Evolutionary conservation across 306 rosid genomes (phyloP).

Genomic region (Corylus heterophylla): DNA sequence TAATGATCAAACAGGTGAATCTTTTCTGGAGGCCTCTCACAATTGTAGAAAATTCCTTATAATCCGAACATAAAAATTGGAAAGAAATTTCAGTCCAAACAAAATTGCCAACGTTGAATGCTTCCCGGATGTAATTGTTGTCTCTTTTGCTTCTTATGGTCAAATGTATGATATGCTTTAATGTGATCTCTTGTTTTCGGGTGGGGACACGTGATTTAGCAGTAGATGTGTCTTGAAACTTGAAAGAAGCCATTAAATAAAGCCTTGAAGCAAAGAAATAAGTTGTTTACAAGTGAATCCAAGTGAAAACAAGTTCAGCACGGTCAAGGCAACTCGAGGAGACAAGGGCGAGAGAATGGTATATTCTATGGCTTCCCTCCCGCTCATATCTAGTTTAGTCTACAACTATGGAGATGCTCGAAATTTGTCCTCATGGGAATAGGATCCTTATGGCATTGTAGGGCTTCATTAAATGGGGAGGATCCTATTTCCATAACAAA

Average conservation of each 20-base stretch:
- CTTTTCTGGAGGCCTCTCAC: no score
- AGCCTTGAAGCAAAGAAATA: constrained; percentile 32
- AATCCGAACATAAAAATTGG: no score
- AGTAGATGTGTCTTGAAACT: neutral
- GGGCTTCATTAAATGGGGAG: no score
- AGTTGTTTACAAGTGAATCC: constrained; percentile 22
- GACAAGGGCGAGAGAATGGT: neutral
- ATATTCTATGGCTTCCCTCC: neutral
- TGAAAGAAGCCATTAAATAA: constrained; percentile 4
- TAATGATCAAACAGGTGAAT: no score
- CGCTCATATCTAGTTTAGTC: no score
- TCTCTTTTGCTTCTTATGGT: neutral
- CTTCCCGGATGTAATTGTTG: neutral
- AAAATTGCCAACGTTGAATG: neutral
- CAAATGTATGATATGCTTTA: neutral
- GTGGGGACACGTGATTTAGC: neutral
- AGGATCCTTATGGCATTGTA: no score
- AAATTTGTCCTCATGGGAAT: no score
- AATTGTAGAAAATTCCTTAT: no score
- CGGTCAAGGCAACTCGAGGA: neutral
- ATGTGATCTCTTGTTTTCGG: no score
- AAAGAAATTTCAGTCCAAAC: no score
- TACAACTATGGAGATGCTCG: no score
- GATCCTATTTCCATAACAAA: no score
- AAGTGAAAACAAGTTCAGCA: neutral